Evolutionary conservation across 1,284 basidiomycete genomes (phyloP), one percentile per base, ranked within the genome.

Genomic region (Microbotryum lychnidis-dioicae): DNA sequence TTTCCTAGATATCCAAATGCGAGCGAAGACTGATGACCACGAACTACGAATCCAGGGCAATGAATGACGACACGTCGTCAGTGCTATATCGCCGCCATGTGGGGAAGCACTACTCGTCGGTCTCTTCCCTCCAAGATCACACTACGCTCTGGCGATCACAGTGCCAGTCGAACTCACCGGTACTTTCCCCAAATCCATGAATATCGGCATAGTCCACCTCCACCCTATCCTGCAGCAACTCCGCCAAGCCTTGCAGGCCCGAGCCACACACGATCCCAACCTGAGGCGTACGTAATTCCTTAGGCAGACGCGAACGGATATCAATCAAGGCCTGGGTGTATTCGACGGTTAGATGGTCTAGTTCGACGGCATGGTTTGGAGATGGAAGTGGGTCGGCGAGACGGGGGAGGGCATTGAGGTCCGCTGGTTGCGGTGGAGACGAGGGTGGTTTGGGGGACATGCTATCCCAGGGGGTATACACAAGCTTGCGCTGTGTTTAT

Each of bases 181-280:
- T 70, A 1, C 61, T 58, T 51, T 61, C 57, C 6, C 63, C 63
- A 50, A 72, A 73, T 21, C 70, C 71, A 8, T 56, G 42, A 45
- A 73, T 71, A 20, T 64, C 59, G 21, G 27, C 46, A 56, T 73
- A 73, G 4, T 50, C 45, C 5, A 73, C 63, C 27, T 63, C 63
- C 25, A 70, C 64, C 23, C 63, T 49, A 29, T 72, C 70, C 37
- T 65, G 21, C 3, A 73, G 54, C 42, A 69, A 57, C 10, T 70
- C 68, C 5, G 62, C 66, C 21, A 73, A 62, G 1, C 66, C 66
- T 20, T 63, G 58, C 2, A 73, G 58, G 12, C 72, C 72, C 5
- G 50, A 57, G 0, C 72, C 72, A 59, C 70, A 72, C 20, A 73
- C 72, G 57, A 73, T 69, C 27, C 64, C 71, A 23, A 72, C 58